Evolutionary conservation across 2,329 filamentous ascomycete species (phyloP), one percentile per base, ranked within the genome.

Genomic region (Exophiala sideris): DNA sequence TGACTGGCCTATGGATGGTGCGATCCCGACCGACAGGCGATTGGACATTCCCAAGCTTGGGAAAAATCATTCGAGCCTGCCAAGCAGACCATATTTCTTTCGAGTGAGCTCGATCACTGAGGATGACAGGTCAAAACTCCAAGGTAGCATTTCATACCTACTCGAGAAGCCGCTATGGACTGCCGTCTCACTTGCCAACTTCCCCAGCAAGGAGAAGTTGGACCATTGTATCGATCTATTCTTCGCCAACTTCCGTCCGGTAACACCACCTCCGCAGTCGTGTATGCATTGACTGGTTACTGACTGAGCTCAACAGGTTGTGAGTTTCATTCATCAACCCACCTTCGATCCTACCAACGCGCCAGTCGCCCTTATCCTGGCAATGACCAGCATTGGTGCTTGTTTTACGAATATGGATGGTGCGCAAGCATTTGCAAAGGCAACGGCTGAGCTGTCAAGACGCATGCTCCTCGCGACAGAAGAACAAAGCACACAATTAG

Each of bases 161-260:
- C 10, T 35, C 2, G 14, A 42, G 12, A 39, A 39, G 24, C 33
- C 21, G 9, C 10, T 52, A 29, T 52, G 49, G 49, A 38, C 11
- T 12, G 16, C 49, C 1, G 20, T 46, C 16, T 46, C 49, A 10
- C 12, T 52, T 6, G 40, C 8, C 34, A 38, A 20, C 18, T 52
- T 52, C 42, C 49, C 49, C n/a, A 36, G n/a, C 33, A 45, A 46
- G 33, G 49, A 52, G 21, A 39, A 38, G 29, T 18, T 52, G 12
- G 49, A 52, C 33, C 49, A 46, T 32, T 52, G 49, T 39, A 29
- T 52, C 14, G 40, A 52, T 33, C 49, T 52, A 12, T 52, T 45
- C 32, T 52, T 52, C 18, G 32, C 41, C n/a, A 45, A 45, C 5
- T 52, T 20, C 16, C 35, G 32, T 32, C 47, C 36, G n/a, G 47